Percentiles rank a stretch among this genome's conserved stretches.
phyloP scores from a whole-genome alignment of 352 stramenopile genomes.

The Phytopythium ostracodes region DNA sequence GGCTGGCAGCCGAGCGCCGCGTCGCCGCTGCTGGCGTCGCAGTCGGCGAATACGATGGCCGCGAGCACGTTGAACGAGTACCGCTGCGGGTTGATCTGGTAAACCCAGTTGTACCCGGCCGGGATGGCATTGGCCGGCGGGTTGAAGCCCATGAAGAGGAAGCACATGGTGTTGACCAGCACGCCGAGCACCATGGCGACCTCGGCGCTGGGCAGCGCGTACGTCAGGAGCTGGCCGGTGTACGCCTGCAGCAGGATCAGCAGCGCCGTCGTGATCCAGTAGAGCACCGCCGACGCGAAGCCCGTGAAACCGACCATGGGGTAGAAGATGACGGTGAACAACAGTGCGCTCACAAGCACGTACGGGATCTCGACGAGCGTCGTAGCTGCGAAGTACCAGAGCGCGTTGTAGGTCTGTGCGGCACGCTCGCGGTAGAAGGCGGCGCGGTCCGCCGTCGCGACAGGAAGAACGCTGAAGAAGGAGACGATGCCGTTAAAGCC shows the following conservation, averaged over 20 bases:
- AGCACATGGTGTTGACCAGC: slow-evolving; percentile 61
- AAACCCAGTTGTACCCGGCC: slow-evolving; percentile 49
- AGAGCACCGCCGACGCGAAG: slow-evolving; percentile 21
- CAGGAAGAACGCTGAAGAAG: slow-evolving; percentile 75
- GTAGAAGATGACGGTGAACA: slow-evolving; percentile 55
- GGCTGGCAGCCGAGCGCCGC: slow-evolving; percentile 24
- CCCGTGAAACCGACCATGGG: slow-evolving; percentile 50
- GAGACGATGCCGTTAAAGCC: slow-evolving; percentile 83
- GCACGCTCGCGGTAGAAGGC: slow-evolving; percentile 70
- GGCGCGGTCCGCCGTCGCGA: slow-evolving; percentile 76
- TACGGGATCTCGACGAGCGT: slow-evolving; percentile 77
- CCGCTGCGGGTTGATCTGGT: slow-evolving; percentile 44
- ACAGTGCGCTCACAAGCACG: slow-evolving; percentile 28
- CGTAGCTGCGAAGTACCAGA: slow-evolving; percentile 62
- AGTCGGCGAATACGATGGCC: slow-evolving; percentile 39
- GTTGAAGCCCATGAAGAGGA: slow-evolving; percentile 78
- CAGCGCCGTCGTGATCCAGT: slow-evolving; percentile 41
- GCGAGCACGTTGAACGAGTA: slow-evolving; percentile 42
- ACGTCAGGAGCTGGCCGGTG: slow-evolving; percentile 39
- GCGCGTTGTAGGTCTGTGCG: slow-evolving; percentile 76
- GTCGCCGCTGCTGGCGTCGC: slow-evolving; percentile 10
- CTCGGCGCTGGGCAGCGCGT: slow-evolving; percentile 34
- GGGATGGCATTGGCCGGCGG: slow-evolving; percentile 49
- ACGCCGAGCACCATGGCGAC: slow-evolving; percentile 38
- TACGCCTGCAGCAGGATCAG: slow-evolving; percentile 46